Evolutionary conservation across 495 filamentous ascomycete genomes (phyloP).

Genomic region (Aspergillus leporis): DNA sequence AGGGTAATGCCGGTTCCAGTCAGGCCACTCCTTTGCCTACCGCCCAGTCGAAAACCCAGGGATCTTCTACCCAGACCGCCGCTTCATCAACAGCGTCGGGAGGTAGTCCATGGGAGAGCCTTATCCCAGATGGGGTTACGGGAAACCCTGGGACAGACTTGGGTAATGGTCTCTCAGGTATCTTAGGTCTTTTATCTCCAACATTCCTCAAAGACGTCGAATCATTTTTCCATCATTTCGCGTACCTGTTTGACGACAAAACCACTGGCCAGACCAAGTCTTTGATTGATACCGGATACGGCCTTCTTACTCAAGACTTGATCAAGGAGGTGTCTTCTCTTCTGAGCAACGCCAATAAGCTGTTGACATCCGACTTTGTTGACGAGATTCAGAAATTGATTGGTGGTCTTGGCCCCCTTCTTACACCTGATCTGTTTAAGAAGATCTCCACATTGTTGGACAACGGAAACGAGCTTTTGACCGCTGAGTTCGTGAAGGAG

Average conservation of each 20-base stretch:
- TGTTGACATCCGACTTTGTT: constrained; percentile 43
- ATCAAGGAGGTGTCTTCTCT: constrained; percentile 41
- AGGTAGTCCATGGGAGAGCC: constrained; percentile 2
- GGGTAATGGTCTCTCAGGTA: constrained; percentile 38
- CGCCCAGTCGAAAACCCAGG: background rate
- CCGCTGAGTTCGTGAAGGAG: constrained; percentile 27
- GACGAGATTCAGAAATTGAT: constrained; percentile 43
- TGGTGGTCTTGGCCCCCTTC: constrained; percentile 21
- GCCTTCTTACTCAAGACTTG: constrained; percentile 32
- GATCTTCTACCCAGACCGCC: constrained; percentile 4
- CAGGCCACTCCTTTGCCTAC: constrained; percentile 10
- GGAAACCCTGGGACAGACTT: constrained; percentile 36
- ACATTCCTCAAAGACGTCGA: constrained; percentile 42
- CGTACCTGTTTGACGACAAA: constrained; percentile 44
- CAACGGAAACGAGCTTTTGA: constrained; percentile 28
- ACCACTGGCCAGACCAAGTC: constrained; percentile 39
- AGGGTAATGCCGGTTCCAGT: constrained; percentile 5
- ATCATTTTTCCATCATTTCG: constrained; percentile 46
- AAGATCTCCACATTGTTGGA: constrained; percentile 24
- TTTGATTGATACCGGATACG: constrained; percentile 29
- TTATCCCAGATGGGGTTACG: constrained; percentile 14
- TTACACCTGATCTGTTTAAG: constrained; percentile 27
- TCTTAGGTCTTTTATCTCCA: constrained; percentile 42
- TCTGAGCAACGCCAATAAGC: constrained; percentile 40
- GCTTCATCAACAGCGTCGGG: constrained; percentile 8